Percentiles rank a stretch among this genome's conserved stretches.
Conservation (phyloP, 768 basidiomycete genomes). For the Dioszegia hungarica region DNA sequence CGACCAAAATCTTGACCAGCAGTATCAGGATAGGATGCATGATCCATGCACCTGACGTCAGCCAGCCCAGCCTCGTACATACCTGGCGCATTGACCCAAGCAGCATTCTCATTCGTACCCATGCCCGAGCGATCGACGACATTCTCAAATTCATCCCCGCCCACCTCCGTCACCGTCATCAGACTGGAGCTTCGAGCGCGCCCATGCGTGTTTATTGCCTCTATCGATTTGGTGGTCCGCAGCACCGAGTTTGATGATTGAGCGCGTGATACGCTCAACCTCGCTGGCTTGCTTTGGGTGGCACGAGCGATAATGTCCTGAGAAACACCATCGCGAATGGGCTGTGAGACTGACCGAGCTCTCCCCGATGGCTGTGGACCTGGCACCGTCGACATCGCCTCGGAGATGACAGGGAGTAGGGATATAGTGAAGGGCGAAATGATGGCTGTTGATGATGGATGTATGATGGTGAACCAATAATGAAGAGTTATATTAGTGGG, state of each 20-base stretch:
- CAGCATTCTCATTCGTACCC: slow-evolving; percentile 48
- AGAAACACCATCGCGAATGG: slow-evolving; percentile 30
- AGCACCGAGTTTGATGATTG: slow-evolving; percentile 25
- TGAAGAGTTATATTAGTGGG: neutral
- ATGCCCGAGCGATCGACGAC: slow-evolving; percentile 47
- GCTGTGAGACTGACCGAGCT: slow-evolving; percentile 41
- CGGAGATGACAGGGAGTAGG: slow-evolving; percentile 14
- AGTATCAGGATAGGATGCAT: slow-evolving; percentile 93
- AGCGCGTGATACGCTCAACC: slow-evolving; percentile 16
- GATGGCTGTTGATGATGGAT: neutral
- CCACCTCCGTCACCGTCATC: slow-evolving; percentile 50
- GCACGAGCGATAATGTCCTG: slow-evolving; percentile 7
- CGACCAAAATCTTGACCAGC: slow-evolving; percentile 83
- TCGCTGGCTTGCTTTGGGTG: slow-evolving; percentile 14
- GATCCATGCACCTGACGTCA: slow-evolving; percentile 79
- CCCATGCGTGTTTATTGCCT: slow-evolving; percentile 12
- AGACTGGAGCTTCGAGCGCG: slow-evolving; percentile 48
- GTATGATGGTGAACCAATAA: neutral
- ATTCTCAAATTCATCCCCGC: slow-evolving; percentile 47
- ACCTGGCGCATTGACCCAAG: slow-evolving; percentile 51
- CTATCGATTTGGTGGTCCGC: neutral
- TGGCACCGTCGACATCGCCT: slow-evolving; percentile 30
- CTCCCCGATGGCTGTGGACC: slow-evolving; percentile 33
- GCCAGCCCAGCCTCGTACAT: slow-evolving; percentile 9
- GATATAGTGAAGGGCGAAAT: neutral